These are phyloP conservation scores for Colletotrichum chlorophyti DNA, from an alignment of 2,329 filamentous ascomycete species.

Conservation along the genomic window DNA sequence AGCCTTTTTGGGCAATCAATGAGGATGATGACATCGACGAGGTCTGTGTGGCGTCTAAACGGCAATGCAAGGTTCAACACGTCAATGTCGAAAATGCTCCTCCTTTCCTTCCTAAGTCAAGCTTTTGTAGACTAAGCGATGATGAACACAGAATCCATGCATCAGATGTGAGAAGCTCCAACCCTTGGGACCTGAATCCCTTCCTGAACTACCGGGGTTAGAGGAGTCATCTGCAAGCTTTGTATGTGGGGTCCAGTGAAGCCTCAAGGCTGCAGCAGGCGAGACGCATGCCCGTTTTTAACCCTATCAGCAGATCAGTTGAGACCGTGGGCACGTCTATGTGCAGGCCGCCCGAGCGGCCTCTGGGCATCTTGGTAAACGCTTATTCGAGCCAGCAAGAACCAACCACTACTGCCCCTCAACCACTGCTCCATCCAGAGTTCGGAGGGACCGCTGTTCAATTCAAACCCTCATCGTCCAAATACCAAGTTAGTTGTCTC, in stretches of 20 bases:
- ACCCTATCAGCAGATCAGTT: conserved; percentile 7
- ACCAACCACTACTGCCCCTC: not conserved
- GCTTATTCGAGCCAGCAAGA: not conserved
- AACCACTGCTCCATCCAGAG: not conserved
- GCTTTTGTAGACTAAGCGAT: no score
- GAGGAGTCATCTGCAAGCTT: not conserved
- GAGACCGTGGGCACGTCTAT: not conserved
- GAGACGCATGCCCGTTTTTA: conserved; percentile 14
- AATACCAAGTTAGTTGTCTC: no score
- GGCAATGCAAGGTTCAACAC: not conserved
- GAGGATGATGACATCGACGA: not conserved
- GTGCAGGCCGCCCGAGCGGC: not conserved
- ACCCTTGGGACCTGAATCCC: no score
- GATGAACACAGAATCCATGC: no score
- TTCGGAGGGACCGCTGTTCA: not conserved
- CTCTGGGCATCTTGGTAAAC: conserved; percentile 11
- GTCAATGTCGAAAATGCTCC: no score
- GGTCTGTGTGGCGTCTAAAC: conserved; percentile 17
- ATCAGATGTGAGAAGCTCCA: no score
- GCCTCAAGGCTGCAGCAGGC: conserved; percentile 23
- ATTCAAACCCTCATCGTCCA: not conserved
- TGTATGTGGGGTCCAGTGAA: not conserved
- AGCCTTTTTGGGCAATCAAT: not conserved
- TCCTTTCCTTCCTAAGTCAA: no score
- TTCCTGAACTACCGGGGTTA: not conserved